These are phyloP conservation scores for Boletellus deceptivus DNA, from an alignment of 1,284 basidiomycete genomes.

Conservation along the genomic window DNA sequence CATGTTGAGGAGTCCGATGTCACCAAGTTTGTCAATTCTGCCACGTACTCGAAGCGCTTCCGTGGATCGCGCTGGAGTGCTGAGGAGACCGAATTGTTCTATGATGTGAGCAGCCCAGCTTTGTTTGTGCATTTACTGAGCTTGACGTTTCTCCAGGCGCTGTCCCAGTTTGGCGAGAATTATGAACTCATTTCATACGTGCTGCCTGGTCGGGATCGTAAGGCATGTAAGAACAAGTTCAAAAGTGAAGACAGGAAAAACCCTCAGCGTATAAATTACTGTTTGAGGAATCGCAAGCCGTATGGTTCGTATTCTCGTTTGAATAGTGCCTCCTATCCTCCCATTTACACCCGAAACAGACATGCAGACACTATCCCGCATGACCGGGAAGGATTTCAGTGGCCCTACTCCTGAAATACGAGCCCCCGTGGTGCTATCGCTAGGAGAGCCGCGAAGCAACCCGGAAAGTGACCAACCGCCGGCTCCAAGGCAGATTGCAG, in stretches of 20 bases:
- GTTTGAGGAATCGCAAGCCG: constrained; percentile 63
- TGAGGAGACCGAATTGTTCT: constrained; percentile 86
- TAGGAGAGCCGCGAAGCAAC: constrained; percentile 20
- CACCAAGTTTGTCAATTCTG: constrained; percentile 83
- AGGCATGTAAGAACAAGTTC: constrained; percentile 90
- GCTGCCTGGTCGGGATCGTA: constrained; percentile 81
- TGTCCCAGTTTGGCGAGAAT: constrained; percentile 87
- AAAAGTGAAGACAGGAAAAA: constrained; percentile 84
- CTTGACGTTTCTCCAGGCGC: constrained; percentile 51
- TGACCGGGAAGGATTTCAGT: constrained; percentile 81
- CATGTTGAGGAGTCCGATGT: constrained; percentile 82
- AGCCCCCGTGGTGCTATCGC: constrained; percentile 39
- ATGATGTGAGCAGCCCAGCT: constrained; percentile 55
- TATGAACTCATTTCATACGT: constrained; percentile 88
- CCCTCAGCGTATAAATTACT: constrained; percentile 63
- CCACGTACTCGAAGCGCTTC: constrained; percentile 73
- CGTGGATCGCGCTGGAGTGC: constrained; percentile 80
- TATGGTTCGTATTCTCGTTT: constrained; percentile 50
- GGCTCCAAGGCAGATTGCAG: not conserved
- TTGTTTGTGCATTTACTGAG: constrained; percentile 1
- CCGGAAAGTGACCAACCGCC: not conserved
- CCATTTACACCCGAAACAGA: constrained; percentile 40
- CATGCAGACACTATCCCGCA: constrained; percentile 63
- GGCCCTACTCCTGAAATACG: constrained; percentile 73
- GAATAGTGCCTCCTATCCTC: not conserved